These are phyloP conservation scores for Eucalyptus guilfoylei DNA, from an alignment of 345 rosid species.

Conservation along the genomic window DNA sequence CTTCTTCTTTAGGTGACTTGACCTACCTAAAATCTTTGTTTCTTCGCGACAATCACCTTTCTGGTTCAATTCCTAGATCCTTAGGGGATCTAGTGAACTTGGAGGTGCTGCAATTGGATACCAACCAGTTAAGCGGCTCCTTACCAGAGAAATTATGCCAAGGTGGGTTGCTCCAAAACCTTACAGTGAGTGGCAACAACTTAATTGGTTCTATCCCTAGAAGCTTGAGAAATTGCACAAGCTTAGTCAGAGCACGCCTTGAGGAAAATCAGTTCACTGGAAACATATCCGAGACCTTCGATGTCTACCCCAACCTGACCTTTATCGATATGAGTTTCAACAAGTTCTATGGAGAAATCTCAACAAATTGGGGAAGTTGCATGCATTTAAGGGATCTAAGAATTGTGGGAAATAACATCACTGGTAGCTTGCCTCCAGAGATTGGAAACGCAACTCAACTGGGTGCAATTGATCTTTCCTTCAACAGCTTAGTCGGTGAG, in stretches of 20 bases:
- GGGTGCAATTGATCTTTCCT: neutral
- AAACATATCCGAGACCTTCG: constrained; percentile 2
- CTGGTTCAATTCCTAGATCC: too few relatives aligned
- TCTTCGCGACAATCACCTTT: too few relatives aligned
- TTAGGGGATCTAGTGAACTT: too few relatives aligned
- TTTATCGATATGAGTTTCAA: constrained; percentile 10
- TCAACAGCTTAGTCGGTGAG: neutral
- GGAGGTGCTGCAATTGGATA: neutral
- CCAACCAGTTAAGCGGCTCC: neutral
- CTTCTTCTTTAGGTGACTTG: too few relatives aligned
- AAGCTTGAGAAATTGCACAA: constrained; percentile 15
- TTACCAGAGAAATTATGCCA: neutral
- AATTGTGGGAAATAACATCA: constrained; percentile 1
- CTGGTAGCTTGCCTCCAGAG: constrained; percentile 11
- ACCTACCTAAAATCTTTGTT: too few relatives aligned
- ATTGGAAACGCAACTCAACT: constrained; percentile 4
- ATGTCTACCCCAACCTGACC: neutral
- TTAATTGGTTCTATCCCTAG: constrained; percentile 7
- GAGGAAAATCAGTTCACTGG: constrained; percentile 3
- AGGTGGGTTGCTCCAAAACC: neutral
- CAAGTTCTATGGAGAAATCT: constrained; percentile 6
- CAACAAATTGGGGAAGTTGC: constrained; percentile 13
- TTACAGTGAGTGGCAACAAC: neutral
- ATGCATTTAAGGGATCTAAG: neutral
- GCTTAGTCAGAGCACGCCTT: neutral